Conservation (phyloP, 371 early-diverging fungal genomes). For the Mucor racemosus region DNA sequence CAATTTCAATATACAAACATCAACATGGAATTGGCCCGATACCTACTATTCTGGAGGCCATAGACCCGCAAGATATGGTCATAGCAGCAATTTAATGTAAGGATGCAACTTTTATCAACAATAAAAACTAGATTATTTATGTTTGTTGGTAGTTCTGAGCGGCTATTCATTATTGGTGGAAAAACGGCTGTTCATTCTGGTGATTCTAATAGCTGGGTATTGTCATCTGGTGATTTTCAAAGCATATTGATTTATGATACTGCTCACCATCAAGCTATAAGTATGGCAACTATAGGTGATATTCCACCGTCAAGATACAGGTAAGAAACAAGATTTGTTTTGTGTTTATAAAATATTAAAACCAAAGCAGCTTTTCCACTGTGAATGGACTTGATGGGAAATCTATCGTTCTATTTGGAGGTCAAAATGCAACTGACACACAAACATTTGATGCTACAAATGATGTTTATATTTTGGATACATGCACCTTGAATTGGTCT, state of each 20-base stretch:
- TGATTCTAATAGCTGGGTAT: slow-evolving; percentile 18
- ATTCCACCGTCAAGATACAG: slow-evolving; percentile 33
- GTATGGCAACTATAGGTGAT: slow-evolving; percentile 47
- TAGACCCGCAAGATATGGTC: slow-evolving; percentile 44
- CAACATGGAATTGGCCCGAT: slow-evolving; percentile 25
- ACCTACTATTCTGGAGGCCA: slow-evolving; percentile 32
- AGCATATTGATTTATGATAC: slow-evolving; percentile 37
- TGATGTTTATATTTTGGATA: slow-evolving; percentile 23
- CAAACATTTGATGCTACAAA: slow-evolving; percentile 19
- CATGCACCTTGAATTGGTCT: slow-evolving; percentile 27
- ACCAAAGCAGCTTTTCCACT: slow-evolving; percentile 27
- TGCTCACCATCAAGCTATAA: slow-evolving; percentile 20
- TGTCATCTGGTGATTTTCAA: slow-evolving; percentile 34
- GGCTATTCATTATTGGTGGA: slow-evolving; percentile 49
- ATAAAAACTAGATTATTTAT: neutral
- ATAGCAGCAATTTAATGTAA: slow-evolving; percentile 45
- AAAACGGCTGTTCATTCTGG: slow-evolving; percentile 23
- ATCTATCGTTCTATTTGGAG: slow-evolving; percentile 29
- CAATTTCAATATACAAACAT: slow-evolving; percentile 17
- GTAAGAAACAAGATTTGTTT: slow-evolving; percentile 9
- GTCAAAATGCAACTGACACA: slow-evolving; percentile 15
- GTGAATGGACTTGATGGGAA: slow-evolving; percentile 37
- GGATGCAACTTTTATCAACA: neutral
- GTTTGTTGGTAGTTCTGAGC: slow-evolving; percentile 21
- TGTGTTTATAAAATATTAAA: neutral